Percentiles rank a stretch among this genome's conserved stretches.
phyloP scores from a whole-genome alignment of 495 filamentous ascomycete genomes.

The Podospora appendiculata region DNA sequence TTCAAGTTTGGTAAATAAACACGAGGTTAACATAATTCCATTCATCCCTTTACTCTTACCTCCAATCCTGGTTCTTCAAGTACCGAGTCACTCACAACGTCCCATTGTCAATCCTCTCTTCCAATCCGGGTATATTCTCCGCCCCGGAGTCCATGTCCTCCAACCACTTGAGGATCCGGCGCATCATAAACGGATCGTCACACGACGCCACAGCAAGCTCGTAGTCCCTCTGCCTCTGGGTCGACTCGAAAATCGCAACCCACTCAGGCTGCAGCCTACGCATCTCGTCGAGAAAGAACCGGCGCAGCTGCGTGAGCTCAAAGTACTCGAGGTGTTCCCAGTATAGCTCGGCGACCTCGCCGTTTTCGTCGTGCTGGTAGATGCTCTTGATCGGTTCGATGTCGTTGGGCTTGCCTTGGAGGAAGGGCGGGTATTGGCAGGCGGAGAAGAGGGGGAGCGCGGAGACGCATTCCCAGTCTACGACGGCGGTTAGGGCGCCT shows the following conservation, averaged over 20 bases:
- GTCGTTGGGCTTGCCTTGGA: slow-evolving; percentile 3
- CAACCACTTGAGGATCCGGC: too few species aligned
- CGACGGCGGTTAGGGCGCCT: slow-evolving; percentile 22
- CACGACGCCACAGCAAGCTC: not conserved
- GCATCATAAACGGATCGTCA: not conserved
- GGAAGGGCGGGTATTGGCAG: slow-evolving; percentile 22
- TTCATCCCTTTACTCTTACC: too few species aligned
- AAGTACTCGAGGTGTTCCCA: not conserved
- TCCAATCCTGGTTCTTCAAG: too few species aligned
- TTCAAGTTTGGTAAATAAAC: too few species aligned
- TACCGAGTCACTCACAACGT: too few species aligned
- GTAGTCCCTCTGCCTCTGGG: not conserved
- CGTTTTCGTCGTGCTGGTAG: not conserved
- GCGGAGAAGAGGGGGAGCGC: slow-evolving; percentile 27
- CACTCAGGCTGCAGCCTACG: not conserved
- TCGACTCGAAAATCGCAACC: not conserved
- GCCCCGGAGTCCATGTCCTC: too few species aligned
- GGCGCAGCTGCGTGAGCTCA: not conserved
- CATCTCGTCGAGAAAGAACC: not conserved
- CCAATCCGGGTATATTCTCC: too few species aligned
- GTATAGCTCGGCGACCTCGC: not conserved
- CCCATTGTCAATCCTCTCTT: too few species aligned
- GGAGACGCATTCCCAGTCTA: slow-evolving; percentile 41
- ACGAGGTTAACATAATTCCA: too few species aligned
- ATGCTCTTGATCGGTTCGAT: not conserved